Evolutionary conservation across 768 basidiomycete genomes (phyloP).

Genomic region (Rhizopogon sp.): DNA sequence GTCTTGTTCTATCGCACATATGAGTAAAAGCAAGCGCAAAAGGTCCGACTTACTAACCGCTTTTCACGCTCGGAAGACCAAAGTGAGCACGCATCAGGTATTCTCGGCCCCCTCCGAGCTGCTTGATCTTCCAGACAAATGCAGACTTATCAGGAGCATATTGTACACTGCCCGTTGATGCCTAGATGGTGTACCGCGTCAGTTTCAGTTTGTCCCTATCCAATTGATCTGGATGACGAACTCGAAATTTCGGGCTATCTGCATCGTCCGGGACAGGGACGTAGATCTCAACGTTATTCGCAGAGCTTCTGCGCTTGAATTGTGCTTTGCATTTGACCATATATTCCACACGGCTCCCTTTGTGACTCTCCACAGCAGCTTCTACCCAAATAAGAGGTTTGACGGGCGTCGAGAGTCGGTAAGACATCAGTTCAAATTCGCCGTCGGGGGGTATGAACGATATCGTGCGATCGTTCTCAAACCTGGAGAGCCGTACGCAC

Average conservation of each 20-base stretch:
- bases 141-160: slow-evolving; percentile 98
- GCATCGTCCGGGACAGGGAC: slow-evolving; percentile 99
- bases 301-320: slow-evolving; percentile 94
- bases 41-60: slow-evolving; percentile 51
- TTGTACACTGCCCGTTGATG: slow-evolving; percentile 91
- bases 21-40: not conserved
- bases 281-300: slow-evolving; percentile 98
- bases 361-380: slow-evolving; percentile 91
- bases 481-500: slow-evolving; percentile 93
- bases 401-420: slow-evolving; percentile 92
- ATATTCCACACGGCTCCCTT: slow-evolving; percentile 90
- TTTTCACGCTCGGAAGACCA: slow-evolving; percentile 89
- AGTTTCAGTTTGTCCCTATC: not conserved
- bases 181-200: slow-evolving; percentile 39
- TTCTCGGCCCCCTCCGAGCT: slow-evolving; percentile 91
- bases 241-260: slow-evolving; percentile 95
- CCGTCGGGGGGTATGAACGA: slow-evolving; percentile 99
- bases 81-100: slow-evolving; percentile 99
- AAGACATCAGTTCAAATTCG: slow-evolving; percentile 98
- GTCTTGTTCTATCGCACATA: not conserved
- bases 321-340: slow-evolving; percentile 96
- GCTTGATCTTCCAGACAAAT: slow-evolving; percentile 99
- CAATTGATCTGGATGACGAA: slow-evolving; percentile 30
- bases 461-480: slow-evolving; percentile 98
- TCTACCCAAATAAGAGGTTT: slow-evolving; percentile 96